Conservation (phyloP, 495 filamentous ascomycete species). For the Neurospora intermedia region DNA sequence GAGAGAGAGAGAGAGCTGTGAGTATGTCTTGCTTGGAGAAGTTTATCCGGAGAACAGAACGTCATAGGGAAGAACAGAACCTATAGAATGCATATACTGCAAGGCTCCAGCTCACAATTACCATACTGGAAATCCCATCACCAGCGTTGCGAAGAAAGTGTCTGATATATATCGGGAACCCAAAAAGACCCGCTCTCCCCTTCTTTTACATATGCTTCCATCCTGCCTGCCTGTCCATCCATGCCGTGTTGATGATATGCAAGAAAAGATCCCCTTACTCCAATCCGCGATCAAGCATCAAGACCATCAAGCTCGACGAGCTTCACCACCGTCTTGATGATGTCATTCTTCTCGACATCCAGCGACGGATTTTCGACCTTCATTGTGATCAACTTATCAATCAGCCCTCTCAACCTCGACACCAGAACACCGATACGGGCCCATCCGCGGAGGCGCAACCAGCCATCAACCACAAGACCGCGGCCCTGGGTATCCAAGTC, state of each 20-base stretch:
- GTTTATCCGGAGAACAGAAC: neutral
- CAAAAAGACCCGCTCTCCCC: neutral
- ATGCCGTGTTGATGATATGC: neutral
- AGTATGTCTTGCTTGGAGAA: neutral
- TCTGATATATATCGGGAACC: neutral
- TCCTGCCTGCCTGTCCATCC: neutral
- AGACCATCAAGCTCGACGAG: conserved; percentile 82
- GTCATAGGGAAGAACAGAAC: neutral
- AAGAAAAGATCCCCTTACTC: neutral
- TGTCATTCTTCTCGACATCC: conserved; percentile 40
- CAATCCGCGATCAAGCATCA: conserved; percentile 37
- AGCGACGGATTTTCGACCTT: conserved; percentile 67
- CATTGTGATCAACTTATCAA: conserved; percentile 68
- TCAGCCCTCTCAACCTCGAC: conserved; percentile 67
- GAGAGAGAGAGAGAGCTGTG: neutral
- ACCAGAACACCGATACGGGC: conserved; percentile 88
- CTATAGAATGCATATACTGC: neutral
- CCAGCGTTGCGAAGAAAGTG: neutral
- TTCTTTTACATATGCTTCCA: neutral
- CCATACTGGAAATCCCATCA: neutral
- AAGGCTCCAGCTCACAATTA: neutral
- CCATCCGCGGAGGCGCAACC: conserved; percentile 86
- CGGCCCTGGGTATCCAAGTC: conserved; percentile 78
- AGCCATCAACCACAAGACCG: conserved; percentile 85
- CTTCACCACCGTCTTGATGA: conserved; percentile 64